A percentile compares a stretch with the other conserved stretches of the same genome.
phyloP scores from a whole-genome alignment of 345 rosid genomes.

The Eucalyptus cladocalyx region DNA sequence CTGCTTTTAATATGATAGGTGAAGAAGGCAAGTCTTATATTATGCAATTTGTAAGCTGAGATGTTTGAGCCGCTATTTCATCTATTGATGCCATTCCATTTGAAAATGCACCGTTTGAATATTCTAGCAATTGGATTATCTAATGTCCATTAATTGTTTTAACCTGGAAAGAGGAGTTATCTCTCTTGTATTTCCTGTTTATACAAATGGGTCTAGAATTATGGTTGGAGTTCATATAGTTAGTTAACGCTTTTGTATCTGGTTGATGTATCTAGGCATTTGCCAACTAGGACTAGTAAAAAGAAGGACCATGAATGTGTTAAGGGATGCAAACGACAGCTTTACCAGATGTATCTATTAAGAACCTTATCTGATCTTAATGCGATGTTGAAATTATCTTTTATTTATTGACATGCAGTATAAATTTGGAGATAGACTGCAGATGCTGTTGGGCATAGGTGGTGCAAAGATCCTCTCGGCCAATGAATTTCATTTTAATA shows the following conservation, averaged over 20 bases:
- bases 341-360: background rate
- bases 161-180: background rate
- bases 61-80: background rate
- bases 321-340: background rate
- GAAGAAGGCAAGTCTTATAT: background rate
- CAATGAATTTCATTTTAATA: slow-evolving; percentile 46
- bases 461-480: slow-evolving; percentile 49
- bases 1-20: background rate
- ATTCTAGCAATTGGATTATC: background rate
- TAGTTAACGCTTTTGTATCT: background rate
- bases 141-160: background rate
- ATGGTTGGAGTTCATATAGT: background rate
- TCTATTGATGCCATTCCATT: background rate
- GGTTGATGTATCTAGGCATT: background rate
- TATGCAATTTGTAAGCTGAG: background rate
- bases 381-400: background rate
- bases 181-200: background rate
- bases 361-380: background rate
- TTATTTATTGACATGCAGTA: slow-evolving; percentile 36
- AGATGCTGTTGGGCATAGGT: slow-evolving; percentile 24
- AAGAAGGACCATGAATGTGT: background rate
- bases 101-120: background rate
- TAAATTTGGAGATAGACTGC: slow-evolving; percentile 42
- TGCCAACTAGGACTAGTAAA: background rate
- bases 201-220: background rate